Base-by-base conservation (phyloP, 306 rosid species). In the Echinosophora koreensis region DNA sequence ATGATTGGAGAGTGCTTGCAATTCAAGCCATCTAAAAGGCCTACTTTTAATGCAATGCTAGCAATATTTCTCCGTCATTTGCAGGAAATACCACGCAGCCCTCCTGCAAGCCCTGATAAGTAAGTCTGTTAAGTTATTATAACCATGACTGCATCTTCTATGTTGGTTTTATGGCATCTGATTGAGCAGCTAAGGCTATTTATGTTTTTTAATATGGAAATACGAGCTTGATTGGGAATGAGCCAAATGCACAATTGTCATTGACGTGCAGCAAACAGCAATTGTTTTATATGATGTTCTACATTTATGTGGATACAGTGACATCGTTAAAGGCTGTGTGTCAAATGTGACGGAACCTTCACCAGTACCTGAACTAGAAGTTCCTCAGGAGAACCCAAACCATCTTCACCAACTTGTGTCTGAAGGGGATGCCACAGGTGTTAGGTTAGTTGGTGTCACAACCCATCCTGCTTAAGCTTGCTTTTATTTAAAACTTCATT, bases 1-100 rank as follows among this genome's bases (percentile, higher is more conserved):
- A 95, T 92, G 99, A 92, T 95, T 73, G 99, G 99, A 42, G 99
- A 95, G 83, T 95, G 99, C 87, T 83, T 95, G 87, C 97, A 90
- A 82, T 92, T 90, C 90, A 95, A 92, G 84, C 90, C 97, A 60
- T 77, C 97, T 49, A 89, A 75, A 89, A 88, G 99, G 74, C 99
- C 99, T 44, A 89, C 94, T 59, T 95, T 95, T 78, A 90, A 74
- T 77, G 91, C 93, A 58, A 95, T 95, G 94, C 77, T 95, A 50
- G 91, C 97, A 73, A 89, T 86, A 74, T 95, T 95, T 78, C 97
- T 95, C 80, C 99, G 87, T 71, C 90, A 92, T 91, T 88, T 95
- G 87, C 97, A 89, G 78, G 99, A 92, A 87, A 88, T 95, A 80
- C 99, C 99, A 0, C 91, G 91, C 57, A 92, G 97, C 73, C 91